Evolutionary conservation across 1,284 basidiomycete species (phyloP), one percentile per base, ranked within the genome.

Genomic region (Caloboletus firmus): DNA sequence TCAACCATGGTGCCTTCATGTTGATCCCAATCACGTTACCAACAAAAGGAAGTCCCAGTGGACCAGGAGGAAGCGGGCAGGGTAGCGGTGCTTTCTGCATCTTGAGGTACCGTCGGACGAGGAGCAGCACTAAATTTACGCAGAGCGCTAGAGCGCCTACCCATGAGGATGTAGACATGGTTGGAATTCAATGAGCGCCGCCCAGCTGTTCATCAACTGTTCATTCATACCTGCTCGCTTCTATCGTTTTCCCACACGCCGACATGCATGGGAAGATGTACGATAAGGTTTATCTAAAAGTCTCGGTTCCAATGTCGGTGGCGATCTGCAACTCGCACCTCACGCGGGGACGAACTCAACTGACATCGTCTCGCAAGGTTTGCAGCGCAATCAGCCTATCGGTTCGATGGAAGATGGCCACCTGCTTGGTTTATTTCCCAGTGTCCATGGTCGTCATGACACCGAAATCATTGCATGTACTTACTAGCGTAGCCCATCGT

Each of bases 11-110:
- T 3, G 50, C 56, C 11, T 54, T 34, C 0, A 18, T 46, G 26
- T 61, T 51, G 47, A 66, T 49, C 1, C 60, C 56, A 12, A 56
- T 48, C 20, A 65, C 52, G 31, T 65, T 65, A 5, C 64, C 60
- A 6, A 66, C 10, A 0, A 55, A 47, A 17, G 64, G 64, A 32
- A 61, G 37, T 5, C 56, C 59, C 10, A 42, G 46, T 31, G 57
- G 55, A 26, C 57, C 57, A 30, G 57, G 62, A 24, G 57, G 64
- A 22, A 60, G 40, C 30, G 54, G 45, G 22, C 5, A 45, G 13
- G 42, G 24, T 8, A 24, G 45, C 24, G 30, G 40, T 10, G 15
- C n/a, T 34, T 45, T 43, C 18, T 13, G 37, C n/a, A 28, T 32
- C 17, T n/a, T 24, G 15, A 45, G 22, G 13, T 36, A 43, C 30